Conservation (phyloP, 495 filamentous ascomycete genomes). For the Filosporella fistucella region DNA sequence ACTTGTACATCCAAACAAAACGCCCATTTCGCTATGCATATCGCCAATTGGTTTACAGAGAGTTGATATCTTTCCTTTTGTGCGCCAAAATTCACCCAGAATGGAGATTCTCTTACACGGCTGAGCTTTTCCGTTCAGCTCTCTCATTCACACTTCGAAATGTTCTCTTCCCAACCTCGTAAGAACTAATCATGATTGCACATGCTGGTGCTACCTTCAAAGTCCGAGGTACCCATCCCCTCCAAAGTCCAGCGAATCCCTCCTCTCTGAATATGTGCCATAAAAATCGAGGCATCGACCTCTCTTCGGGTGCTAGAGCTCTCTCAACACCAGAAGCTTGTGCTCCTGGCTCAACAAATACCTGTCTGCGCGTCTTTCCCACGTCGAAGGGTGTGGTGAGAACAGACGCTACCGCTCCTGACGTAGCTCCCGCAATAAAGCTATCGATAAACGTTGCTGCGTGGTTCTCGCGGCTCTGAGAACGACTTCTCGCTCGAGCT, state of each 20-base stretch:
- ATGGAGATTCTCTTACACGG: constrained; percentile 14
- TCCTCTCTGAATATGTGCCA: constrained; percentile 85
- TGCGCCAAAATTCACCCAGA: constrained; percentile 9
- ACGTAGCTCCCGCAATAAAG: constrained; percentile 78
- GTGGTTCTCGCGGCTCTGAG: constrained; percentile 52
- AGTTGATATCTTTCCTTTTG: not conserved
- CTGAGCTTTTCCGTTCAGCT: constrained; percentile 19
- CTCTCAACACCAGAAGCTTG: constrained; percentile 20
- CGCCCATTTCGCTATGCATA: constrained; percentile 18
- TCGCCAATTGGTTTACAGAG: constrained; percentile 1
- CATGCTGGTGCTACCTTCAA: constrained; percentile 94
- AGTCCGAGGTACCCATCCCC: constrained; percentile 84
- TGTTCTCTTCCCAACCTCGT: constrained; percentile 91
- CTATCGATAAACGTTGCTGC: constrained; percentile 76
- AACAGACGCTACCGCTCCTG: constrained; percentile 81
- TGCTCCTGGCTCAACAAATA: constrained; percentile 50
- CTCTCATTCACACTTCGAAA: constrained; percentile 76
- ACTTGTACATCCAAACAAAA: constrained; percentile 1
- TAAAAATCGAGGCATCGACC: constrained; percentile 70
- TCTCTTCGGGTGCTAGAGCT: constrained; percentile 59
- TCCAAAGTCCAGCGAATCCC: constrained; percentile 76
- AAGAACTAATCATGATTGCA: constrained; percentile 99
- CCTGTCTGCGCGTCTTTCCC: constrained; percentile 91
- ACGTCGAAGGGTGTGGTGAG: constrained; percentile 96
- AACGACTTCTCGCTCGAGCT: constrained; percentile 37